Evolutionary conservation across 2,329 filamentous ascomycete genomes (phyloP).

Genomic region (Colletotrichum spinosum): DNA sequence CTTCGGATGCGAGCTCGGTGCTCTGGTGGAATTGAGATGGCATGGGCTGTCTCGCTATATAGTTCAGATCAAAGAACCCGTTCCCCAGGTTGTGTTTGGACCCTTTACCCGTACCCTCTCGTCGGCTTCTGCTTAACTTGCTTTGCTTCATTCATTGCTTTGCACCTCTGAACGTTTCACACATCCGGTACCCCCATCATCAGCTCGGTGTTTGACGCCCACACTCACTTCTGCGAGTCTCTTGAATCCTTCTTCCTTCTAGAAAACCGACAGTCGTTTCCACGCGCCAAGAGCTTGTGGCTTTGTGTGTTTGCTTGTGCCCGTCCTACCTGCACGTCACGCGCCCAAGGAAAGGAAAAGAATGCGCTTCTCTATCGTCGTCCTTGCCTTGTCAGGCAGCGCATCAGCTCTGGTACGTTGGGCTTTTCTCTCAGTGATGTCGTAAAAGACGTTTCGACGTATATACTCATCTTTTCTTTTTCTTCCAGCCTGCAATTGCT

Average conservation of each 20-base stretch:
- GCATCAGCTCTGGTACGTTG: constrained; percentile 29
- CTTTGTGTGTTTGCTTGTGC: neutral
- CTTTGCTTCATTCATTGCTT: constrained; percentile 18
- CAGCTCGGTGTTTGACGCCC: constrained; percentile 17
- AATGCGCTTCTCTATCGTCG: constrained; percentile 27
- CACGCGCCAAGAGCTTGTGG: constrained; percentile 6
- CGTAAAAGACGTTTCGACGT: neutral
- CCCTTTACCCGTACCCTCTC: neutral
- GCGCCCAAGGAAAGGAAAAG: neutral
- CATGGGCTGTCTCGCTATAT: constrained; percentile 30
- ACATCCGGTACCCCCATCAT: constrained; percentile 10
- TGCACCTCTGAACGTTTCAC: neutral
- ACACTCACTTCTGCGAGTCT: constrained; percentile 31
- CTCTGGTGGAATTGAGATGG: constrained; percentile 27
- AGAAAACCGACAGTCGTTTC: constrained; percentile 27
- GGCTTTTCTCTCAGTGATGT: neutral
- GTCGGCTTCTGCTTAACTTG: constrained; percentile 24
- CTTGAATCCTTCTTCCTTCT: constrained; percentile 3
- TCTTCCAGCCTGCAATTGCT: constrained; percentile 14
- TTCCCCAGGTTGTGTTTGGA: constrained; percentile 11
- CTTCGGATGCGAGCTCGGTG: constrained; percentile 27
- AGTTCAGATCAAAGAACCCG: constrained; percentile 34
- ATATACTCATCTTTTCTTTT: neutral
- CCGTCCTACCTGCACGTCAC: neutral
- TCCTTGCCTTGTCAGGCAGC: constrained; percentile 29